Evolutionary conservation across 2,329 filamentous ascomycete genomes (phyloP).

Genomic region (Plenodomus lindquistii): DNA sequence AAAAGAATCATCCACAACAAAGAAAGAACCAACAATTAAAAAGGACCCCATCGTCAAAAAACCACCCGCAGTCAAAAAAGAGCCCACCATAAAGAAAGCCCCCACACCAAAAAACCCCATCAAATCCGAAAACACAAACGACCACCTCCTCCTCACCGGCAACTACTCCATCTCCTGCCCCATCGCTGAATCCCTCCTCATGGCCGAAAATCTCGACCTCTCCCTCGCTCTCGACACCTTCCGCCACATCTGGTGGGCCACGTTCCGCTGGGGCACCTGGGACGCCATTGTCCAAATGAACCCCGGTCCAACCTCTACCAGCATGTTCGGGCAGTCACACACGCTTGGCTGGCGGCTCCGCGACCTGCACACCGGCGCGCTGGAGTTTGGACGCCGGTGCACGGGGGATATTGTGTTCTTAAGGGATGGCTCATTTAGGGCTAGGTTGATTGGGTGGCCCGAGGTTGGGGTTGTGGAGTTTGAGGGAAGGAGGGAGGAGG

Average conservation of each 20-base stretch:
- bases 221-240: slow-evolving; percentile 23
- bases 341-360: slow-evolving; percentile 38
- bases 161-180: slow-evolving; percentile 47
- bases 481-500: slow-evolving; percentile 25
- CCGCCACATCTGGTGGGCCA: slow-evolving; percentile 51
- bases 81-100: slow-evolving; percentile 6
- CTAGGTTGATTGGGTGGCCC: slow-evolving; percentile 31
- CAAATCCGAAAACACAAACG: neutral
- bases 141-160: slow-evolving; percentile 46
- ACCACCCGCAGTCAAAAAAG: slow-evolving; percentile 4
- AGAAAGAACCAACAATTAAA: neutral
- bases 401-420: slow-evolving; percentile 40
- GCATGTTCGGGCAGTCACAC: slow-evolving; percentile 3
- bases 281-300: slow-evolving; percentile 50
- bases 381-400: slow-evolving; percentile 39
- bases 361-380: slow-evolving; percentile 22
- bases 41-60: neutral
- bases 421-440: slow-evolving; percentile 16
- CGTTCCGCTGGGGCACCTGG: slow-evolving; percentile 50
- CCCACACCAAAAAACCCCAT: neutral
- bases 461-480: slow-evolving; percentile 30
- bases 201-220: slow-evolving; percentile 44
- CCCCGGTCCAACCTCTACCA: slow-evolving; percentile 16
- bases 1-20: neutral
- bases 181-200: slow-evolving; percentile 13